Evolutionary conservation across 352 stramenopile genomes (phyloP).

Genomic region (Thraustochytrium sp.): DNA sequence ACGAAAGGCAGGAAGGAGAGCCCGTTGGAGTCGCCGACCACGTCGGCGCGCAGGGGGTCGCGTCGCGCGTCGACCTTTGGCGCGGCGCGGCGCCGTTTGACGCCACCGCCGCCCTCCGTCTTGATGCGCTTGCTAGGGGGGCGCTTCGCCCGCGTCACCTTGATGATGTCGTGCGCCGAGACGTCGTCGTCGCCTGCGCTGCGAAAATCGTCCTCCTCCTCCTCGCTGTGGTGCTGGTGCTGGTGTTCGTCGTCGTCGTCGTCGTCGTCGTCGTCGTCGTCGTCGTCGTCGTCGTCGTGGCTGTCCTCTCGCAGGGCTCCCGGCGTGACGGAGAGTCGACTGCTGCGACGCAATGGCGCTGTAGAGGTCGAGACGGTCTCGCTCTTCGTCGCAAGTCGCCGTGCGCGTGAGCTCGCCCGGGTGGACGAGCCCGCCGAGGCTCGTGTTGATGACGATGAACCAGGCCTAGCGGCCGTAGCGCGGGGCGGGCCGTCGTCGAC

Average conservation of each 20-base stretch:
- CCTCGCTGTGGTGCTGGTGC: too few species aligned
- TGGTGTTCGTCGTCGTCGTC: background rate
- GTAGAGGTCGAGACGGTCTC: background rate
- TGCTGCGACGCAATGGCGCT: background rate
- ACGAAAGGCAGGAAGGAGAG: too few species aligned
- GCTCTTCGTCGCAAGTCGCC: background rate
- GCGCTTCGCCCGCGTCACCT: background rate
- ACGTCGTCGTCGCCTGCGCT: background rate
- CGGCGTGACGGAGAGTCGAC: background rate
- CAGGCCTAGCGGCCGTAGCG: background rate
- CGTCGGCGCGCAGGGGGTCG: background rate
- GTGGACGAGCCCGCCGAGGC: too few species aligned
- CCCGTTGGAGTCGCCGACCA: too few species aligned
- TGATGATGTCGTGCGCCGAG: background rate
- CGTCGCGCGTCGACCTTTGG: background rate
- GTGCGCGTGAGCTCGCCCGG: too few species aligned
- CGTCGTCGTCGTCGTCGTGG: background rate
- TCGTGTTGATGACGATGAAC: too few species aligned
- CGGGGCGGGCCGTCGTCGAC: background rate
- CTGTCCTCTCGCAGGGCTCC: background rate
- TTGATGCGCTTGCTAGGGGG: background rate
- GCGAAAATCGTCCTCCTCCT: too few species aligned
- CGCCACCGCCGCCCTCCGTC: too few species aligned
- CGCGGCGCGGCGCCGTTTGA: background rate
- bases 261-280: background rate